Conservation (phyloP, 495 filamentous ascomycete species). For the Cudoniella acicularis region DNA sequence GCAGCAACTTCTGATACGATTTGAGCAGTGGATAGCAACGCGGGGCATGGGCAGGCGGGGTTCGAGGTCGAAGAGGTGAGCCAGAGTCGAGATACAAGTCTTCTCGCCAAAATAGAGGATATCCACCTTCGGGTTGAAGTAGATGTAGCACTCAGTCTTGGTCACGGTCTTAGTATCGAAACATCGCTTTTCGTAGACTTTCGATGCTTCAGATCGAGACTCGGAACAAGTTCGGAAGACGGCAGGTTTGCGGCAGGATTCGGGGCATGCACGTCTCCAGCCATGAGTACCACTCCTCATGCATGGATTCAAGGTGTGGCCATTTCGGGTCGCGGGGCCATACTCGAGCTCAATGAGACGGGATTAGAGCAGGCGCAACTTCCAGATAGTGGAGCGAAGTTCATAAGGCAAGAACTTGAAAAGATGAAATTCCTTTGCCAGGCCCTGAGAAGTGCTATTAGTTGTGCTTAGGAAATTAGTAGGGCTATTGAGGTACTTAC, state of each 20-base stretch:
- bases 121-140: conserved; percentile 4
- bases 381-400: background rate
- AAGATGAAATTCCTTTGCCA: background rate
- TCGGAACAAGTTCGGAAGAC: background rate
- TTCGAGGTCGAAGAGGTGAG: background rate
- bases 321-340: background rate
- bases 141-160: background rate
- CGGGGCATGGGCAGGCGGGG: background rate
- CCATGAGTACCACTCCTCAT: background rate
- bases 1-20: background rate
- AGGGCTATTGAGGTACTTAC: no score
- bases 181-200: background rate
- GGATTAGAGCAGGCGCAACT: background rate
- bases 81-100: conserved; percentile 3
- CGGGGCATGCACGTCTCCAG: background rate
- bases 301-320: background rate
- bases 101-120: conserved; percentile 8
- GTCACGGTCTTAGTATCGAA: background rate
- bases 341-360: background rate
- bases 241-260: background rate
- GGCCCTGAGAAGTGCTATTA: no score
- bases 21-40: background rate
- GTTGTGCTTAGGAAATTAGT: no score
- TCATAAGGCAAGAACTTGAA: background rate
- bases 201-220: conserved; percentile 1